Conservation (phyloP, 768 basidiomycete species). For the Pulveroboletus ravenelii region DNA sequence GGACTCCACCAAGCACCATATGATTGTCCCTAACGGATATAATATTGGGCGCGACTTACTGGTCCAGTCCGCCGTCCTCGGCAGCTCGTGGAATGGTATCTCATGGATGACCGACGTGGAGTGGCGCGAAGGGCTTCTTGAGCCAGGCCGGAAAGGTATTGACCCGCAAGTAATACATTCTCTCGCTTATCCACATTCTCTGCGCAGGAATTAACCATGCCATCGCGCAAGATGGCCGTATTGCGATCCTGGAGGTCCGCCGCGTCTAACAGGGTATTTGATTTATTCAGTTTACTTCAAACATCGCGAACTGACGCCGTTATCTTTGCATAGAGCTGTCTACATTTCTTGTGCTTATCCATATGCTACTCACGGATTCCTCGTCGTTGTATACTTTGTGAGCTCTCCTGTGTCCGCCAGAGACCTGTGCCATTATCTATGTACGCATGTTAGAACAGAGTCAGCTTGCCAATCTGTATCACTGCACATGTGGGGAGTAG, state of each 20-base stretch:
- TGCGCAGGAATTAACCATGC: constrained; percentile 70
- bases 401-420: not conserved
- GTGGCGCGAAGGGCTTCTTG: constrained; percentile 66
- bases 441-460: not conserved
- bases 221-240: constrained; percentile 74
- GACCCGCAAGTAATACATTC: not conserved
- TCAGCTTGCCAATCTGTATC: not conserved
- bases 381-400: not conserved
- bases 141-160: constrained; percentile 64
- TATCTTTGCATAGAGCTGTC: not conserved
- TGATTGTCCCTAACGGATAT: constrained; percentile 74
- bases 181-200: not conserved
- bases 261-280: constrained; percentile 33
- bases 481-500: too few species aligned
- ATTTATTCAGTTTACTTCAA: not conserved
- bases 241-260: constrained; percentile 71
- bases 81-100: constrained; percentile 56
- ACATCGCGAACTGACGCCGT: not conserved
- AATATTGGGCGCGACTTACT: constrained; percentile 79
- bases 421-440: constrained; percentile 1
- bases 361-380: constrained; percentile 11
- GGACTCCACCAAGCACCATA: constrained; percentile 64
- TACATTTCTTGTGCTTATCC: not conserved
- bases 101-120: constrained; percentile 78
- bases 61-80: constrained; percentile 59